Conservation (phyloP, 139 green algal species). For the Edaphochlamys debaryana region DNA sequence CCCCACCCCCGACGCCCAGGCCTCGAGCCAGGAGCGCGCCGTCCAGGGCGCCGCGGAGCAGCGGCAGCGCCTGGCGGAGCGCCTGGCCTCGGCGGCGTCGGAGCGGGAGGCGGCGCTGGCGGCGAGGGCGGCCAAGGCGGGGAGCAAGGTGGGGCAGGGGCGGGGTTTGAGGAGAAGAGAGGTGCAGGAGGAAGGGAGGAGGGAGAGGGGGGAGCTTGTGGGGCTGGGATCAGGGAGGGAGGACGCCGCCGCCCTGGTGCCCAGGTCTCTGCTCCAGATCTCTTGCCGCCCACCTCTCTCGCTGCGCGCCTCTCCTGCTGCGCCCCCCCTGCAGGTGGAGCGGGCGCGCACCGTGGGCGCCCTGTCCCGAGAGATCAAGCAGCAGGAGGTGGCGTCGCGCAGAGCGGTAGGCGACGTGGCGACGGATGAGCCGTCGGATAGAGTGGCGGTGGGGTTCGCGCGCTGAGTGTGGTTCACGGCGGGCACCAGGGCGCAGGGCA, state of each 20-base stretch:
- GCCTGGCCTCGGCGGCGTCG: constrained; percentile 21
- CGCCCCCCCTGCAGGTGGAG: not conserved
- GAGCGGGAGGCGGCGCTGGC: constrained; percentile 19
- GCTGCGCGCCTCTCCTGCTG: not conserved
- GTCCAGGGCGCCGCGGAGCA: not conserved
- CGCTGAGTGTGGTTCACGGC: no score
- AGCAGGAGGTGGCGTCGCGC: constrained; percentile 19
- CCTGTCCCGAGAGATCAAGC: constrained; percentile 8
- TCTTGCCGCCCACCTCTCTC: no score
- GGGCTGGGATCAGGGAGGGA: no score
- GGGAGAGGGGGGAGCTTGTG: not conserved
- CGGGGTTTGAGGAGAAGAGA: not conserved
- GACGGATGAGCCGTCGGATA: no score
- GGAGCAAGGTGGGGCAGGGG: not conserved
- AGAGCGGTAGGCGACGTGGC: no score
- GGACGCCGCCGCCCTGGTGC: no score
- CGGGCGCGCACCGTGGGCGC: constrained; percentile 11
- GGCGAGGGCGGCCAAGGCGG: constrained; percentile 11
- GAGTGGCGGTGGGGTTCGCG: no score
- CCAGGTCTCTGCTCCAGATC: no score
- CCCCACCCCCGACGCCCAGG: not conserved
- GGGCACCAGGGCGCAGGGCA: no score
- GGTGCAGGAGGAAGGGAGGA: not conserved
- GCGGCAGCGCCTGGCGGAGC: constrained; percentile 18
- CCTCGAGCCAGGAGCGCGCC: not conserved